Base-by-base conservation (phyloP, 1,139 yeast genomes). In the Wickerhamomyces sp. region DNA sequence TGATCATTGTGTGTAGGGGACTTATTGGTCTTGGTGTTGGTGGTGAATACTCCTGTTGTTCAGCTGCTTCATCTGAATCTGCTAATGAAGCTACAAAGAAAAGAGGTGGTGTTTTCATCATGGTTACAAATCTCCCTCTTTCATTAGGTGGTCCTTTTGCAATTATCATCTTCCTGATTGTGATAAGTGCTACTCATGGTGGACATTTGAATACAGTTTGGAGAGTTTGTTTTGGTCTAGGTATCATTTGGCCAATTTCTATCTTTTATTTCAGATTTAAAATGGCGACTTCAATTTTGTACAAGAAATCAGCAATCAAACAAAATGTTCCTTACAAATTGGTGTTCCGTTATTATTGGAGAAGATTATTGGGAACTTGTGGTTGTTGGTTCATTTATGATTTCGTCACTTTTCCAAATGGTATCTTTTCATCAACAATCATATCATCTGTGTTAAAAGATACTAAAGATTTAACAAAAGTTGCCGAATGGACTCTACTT, bases 131-230 rank as follows among this genome's bases (percentile, higher is more conserved):
- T 55, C 62, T 83, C 32, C 91, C 91, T 4, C 61, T 83, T 30
- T 67, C 85, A 4, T 66, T 82, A 32, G 91, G 93, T 39, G 87
- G 87, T 8, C 91, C 91, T 14, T 78, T 83, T 56, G 84, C 87
- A 54, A 62, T 82, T 44, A 79, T 83, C 49, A 88, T 82, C 13
- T 68, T 74, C 59, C 64, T 28, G 15, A 22, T 28, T 16, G 32
- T 30, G 2, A 10, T 23, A 6, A 23, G 67, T 38, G 79, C 80
- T 33, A 73, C 81, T 24, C 72, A 72, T 22, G 47, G 53, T 7
- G 15, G 40, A 5, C 76, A 76, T 49, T 58, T 68, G 40, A 64
- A 66, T 26, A 81, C 79, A 4, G 58, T 79, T 24, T 82, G 89
- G 88, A 75, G 91, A 64, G 73, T 81, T 21, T 71, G 81, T 68